Evolutionary conservation across 495 filamentous ascomycete species (phyloP), one percentile per base, ranked within the genome.

Genomic region (Neurospora sp.): DNA sequence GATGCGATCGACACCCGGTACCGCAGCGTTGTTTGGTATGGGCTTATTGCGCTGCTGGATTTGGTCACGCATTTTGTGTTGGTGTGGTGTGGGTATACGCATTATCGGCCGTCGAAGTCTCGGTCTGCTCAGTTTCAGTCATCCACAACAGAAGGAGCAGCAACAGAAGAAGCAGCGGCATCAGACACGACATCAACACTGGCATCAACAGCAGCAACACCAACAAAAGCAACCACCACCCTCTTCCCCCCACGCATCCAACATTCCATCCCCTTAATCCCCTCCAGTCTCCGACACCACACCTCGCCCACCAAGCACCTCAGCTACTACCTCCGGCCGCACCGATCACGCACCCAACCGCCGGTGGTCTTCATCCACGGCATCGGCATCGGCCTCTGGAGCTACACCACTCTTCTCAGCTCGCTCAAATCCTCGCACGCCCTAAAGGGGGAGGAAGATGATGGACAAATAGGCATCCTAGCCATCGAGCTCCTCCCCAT

Each of bases 281-380:
- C 72, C 6, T 71, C 72, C 8, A 54, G 27, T 39, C 41, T 40
- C 60, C 49, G 46, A 41, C 39, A 77, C 18, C 71, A 81, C 16
- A 84, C 84, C 2, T 87, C 89, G 0, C 84, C 84, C 0, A 83
- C 84, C 41, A n/a, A 72, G 35, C 78, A 82, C n/a, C 76, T 89
- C 0, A 83, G 85, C 40, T 93, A 93, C 81, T 91, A 90, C 90
- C 81, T 89, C 77, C 86, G 88, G 20, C 87, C 88, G 2, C 91
- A 92, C 75, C 87, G 82, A 11, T 88, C 89, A 1, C 79, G 80
- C 7, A 81, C 83, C 7, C 84, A 84, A 38, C 78, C 87, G 2
- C 91, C 91, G 0, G 76, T 92, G 60, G 78, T 93, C 5, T 91
- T 92, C 79, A 83, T 92, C 23, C 91, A 93, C 77, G 91, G 91